phyloP scores from a whole-genome alignment of 2,329 filamentous ascomycete genomes.

The Alternaria sp. region DNA sequence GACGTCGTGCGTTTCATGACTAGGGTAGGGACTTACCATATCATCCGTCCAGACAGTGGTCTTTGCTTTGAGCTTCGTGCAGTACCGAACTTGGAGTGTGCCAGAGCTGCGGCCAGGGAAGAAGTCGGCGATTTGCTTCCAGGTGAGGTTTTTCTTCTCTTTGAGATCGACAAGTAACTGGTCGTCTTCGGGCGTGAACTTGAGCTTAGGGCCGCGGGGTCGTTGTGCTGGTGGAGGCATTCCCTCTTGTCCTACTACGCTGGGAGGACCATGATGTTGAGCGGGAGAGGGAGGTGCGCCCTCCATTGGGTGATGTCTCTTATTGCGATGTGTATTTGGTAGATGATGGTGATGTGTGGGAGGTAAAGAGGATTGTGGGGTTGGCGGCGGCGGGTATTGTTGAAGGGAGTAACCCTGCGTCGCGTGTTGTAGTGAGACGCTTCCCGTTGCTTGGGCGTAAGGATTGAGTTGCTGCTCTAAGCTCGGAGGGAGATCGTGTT shows the following conservation, averaged over 20 bases:
- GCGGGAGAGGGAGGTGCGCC: slow-evolving; percentile 48
- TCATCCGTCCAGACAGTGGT: slow-evolving; percentile 93
- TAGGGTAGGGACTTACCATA: slow-evolving; percentile 69
- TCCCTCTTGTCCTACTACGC: slow-evolving; percentile 83
- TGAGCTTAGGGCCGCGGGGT: slow-evolving; percentile 87
- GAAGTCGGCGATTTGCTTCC: slow-evolving; percentile 98
- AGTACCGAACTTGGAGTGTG: slow-evolving; percentile 92
- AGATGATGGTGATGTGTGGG: slow-evolving; percentile 79
- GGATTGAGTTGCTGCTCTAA: slow-evolving; percentile 52
- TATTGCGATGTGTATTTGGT: slow-evolving; percentile 73
- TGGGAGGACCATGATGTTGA: slow-evolving; percentile 72
- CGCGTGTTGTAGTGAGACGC: slow-evolving; percentile 52
- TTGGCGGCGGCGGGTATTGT: slow-evolving; percentile 44
- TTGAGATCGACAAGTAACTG: slow-evolving; percentile 87
- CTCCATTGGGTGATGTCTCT: slow-evolving; percentile 67
- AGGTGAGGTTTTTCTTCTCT: slow-evolving; percentile 92
- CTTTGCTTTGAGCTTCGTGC: slow-evolving; percentile 93
- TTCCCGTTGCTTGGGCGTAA: slow-evolving; percentile 49
- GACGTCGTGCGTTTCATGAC: slow-evolving; percentile 49
- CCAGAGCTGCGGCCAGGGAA: slow-evolving; percentile 91
- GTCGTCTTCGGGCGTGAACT: slow-evolving; percentile 94
- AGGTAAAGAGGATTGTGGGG: slow-evolving; percentile 37
- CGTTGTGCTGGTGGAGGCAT: slow-evolving; percentile 85
- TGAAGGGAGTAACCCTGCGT: slow-evolving; percentile 49
- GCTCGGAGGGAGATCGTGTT: slow-evolving; percentile 50